These are phyloP conservation scores for Penicillium tannophilum DNA, from an alignment of 495 filamentous ascomycete genomes.

Conservation along the genomic window DNA sequence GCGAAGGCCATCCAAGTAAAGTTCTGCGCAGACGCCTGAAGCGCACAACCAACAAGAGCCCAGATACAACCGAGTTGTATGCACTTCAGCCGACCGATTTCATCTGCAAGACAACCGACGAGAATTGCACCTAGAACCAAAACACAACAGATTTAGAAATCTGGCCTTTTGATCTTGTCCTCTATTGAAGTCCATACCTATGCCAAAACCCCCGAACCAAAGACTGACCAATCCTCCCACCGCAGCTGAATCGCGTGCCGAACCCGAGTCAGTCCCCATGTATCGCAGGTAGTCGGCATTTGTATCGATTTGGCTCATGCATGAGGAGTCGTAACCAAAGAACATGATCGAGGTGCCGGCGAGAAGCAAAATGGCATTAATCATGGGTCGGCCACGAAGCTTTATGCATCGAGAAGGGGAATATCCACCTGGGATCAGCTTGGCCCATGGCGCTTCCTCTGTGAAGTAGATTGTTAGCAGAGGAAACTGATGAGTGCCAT, in stretches of 20 bases:
- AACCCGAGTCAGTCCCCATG: constrained; percentile 23
- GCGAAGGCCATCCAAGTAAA: constrained; percentile 50
- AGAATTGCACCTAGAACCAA: constrained; percentile 10
- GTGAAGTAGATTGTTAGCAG: not conserved
- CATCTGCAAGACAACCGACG: constrained; percentile 37
- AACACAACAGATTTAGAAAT: not conserved
- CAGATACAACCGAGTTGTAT: constrained; percentile 49
- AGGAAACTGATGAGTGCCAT: not conserved
- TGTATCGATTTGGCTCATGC: constrained; percentile 43
- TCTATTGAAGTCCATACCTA: constrained; percentile 7
- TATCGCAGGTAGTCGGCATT: constrained; percentile 36
- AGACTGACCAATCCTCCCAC: constrained; percentile 30
- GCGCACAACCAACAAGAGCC: constrained; percentile 47
- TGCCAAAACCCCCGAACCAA: constrained; percentile 32
- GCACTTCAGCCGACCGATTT: constrained; percentile 48
- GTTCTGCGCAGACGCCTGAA: constrained; percentile 46
- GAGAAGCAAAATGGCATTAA: constrained; percentile 25
- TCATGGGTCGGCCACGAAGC: constrained; percentile 23
- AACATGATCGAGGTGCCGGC: constrained; percentile 35
- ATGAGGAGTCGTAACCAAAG: constrained; percentile 41
- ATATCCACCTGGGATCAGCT: constrained; percentile 28
- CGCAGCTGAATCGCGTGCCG: constrained; percentile 24
- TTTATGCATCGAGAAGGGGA: constrained; percentile 29
- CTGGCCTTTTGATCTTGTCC: not conserved
- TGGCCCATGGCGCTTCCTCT: constrained; percentile 20